Evolutionary conservation across 495 filamentous ascomycete species (phyloP).

Genomic region (Trichocladium antarcticum): DNA sequence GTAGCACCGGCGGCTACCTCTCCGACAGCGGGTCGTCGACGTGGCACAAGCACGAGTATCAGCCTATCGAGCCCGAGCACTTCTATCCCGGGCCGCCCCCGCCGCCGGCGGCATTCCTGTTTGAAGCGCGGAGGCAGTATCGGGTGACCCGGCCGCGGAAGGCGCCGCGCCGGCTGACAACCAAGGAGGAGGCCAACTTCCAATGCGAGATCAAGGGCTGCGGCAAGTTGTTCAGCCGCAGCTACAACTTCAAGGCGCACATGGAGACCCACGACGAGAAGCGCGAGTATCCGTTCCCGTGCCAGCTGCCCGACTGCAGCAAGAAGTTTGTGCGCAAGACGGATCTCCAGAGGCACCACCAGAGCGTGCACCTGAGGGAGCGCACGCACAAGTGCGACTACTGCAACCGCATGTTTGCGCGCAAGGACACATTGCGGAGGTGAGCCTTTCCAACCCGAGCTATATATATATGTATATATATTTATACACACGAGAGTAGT

Average conservation of each 20-base stretch:
- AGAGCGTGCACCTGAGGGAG: conserved; percentile 72
- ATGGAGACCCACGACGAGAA: conserved; percentile 80
- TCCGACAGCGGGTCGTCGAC: conserved; percentile 38
- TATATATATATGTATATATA: too few species aligned
- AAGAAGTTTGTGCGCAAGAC: conserved; percentile 75
- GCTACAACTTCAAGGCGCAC: conserved; percentile 86
- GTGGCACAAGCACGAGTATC: conserved; percentile 42
- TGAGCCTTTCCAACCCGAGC: conserved; percentile 28
- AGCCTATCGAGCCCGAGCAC: conserved; percentile 29
- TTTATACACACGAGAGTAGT: not conserved
- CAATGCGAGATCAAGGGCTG: conserved; percentile 61
- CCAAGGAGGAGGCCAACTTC: conserved; percentile 64
- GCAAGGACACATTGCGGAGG: conserved; percentile 77
- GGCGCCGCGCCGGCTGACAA: conserved; percentile 49
- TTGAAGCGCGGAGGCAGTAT: conserved; percentile 28
- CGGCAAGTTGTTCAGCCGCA: conserved; percentile 69
- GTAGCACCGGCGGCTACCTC: conserved; percentile 33
- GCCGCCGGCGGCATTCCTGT: conserved; percentile 18
- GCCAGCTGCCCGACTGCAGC: conserved; percentile 50
- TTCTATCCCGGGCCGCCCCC: conserved; percentile 29
- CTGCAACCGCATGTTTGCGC: conserved; percentile 63
- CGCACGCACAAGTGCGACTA: conserved; percentile 59
- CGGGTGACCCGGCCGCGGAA: conserved; percentile 33
- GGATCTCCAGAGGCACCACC: conserved; percentile 69
- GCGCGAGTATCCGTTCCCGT: conserved; percentile 57